phyloP scores from a whole-genome alignment of 176 grass and related monocot genomes.

The Juncus effusus region DNA sequence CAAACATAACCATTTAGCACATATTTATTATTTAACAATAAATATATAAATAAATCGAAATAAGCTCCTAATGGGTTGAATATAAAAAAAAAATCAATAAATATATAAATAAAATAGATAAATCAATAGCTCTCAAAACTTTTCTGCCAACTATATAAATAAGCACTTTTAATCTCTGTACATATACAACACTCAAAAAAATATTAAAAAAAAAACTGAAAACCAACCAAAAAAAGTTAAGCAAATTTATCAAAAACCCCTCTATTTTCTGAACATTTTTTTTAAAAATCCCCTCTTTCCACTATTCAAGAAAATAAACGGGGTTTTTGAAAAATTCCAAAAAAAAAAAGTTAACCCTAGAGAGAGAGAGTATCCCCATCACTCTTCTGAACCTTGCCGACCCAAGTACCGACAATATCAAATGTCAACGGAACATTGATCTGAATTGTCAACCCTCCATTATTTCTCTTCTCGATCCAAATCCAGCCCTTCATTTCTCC shows the following conservation, averaged over 20 bases:
- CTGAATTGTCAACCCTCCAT: slow-evolving; percentile 14
- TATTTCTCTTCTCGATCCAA: slow-evolving; percentile 10
- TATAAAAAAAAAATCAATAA: no score
- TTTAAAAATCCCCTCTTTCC: no score
- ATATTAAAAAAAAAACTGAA: not conserved
- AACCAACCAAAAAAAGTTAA: slow-evolving; percentile 19
- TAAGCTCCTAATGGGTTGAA: not conserved
- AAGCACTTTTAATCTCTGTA: not conserved
- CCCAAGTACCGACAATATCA: slow-evolving; percentile 16
- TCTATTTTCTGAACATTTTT: no score
- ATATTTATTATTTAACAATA: not conserved
- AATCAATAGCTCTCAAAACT: slow-evolving; percentile 1
- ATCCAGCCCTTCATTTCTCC: slow-evolving; percentile 16
- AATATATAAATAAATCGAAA: not conserved
- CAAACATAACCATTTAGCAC: no score
- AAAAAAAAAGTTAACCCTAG: not conserved
- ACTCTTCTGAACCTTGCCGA: slow-evolving; percentile 9
- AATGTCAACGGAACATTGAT: slow-evolving; percentile 26
- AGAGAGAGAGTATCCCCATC: not conserved
- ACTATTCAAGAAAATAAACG: no score
- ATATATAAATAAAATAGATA: not conserved
- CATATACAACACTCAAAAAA: slow-evolving; percentile 21
- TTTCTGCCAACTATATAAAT: not conserved
- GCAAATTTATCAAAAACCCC: slow-evolving; percentile 13
- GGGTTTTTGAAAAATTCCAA: no score